Conservation (phyloP, 2,329 filamentous ascomycete genomes). For the Eutypa lata region DNA sequence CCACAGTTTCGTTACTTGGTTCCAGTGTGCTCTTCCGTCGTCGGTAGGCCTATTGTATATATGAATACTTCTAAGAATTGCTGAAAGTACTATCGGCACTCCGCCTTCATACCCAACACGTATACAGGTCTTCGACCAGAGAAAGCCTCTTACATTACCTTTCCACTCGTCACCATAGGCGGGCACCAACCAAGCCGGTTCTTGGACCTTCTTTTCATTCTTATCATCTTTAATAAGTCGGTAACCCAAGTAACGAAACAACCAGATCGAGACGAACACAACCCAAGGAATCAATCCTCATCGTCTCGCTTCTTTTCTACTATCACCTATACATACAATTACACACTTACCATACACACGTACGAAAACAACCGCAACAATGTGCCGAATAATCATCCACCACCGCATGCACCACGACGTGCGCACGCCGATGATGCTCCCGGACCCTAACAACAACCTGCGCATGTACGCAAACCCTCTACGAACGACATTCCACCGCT, state of each 20-base stretch:
- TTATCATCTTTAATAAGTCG: no score
- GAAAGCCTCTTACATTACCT: not conserved
- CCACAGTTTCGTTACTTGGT: not conserved
- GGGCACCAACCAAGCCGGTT: not conserved
- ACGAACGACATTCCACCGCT: constrained; percentile 16
- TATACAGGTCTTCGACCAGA: not conserved
- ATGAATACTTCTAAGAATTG: not conserved
- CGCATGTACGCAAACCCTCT: constrained; percentile 16
- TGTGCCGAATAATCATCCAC: constrained; percentile 18
- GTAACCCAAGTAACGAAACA: not conserved
- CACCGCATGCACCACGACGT: constrained; percentile 29
- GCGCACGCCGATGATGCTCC: constrained; percentile 15
- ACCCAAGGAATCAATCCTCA: no score
- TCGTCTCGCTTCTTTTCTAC: no score
- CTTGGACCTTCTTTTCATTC: not conserved
- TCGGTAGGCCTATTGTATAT: not conserved
- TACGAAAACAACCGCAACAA: constrained; percentile 4
- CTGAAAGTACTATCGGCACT: no score
- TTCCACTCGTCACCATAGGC: no score
- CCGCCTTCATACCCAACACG: no score
- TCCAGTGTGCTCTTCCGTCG: not conserved
- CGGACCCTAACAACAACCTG: constrained; percentile 2
- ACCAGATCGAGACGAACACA: not conserved
- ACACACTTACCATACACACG: no score
- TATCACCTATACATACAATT: no score